A percentile compares a stretch with the other conserved stretches of the same genome.
Evolutionary conservation across 2,329 filamentous ascomycete species (phyloP).

Genomic region (Colletotrichum plurivorum): DNA sequence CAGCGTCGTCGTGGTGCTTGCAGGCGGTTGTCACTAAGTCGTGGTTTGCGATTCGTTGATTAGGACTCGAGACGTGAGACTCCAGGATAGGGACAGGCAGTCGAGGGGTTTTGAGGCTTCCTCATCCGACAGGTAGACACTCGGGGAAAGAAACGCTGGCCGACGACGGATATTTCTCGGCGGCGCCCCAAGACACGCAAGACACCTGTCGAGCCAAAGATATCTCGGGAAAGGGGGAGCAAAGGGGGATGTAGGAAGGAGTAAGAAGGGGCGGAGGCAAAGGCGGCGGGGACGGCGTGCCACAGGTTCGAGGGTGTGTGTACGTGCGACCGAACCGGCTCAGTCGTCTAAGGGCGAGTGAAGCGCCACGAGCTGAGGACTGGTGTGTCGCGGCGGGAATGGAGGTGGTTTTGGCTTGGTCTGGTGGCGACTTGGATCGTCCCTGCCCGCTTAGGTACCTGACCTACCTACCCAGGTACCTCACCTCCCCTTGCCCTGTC

Average conservation of each 20-base stretch:
- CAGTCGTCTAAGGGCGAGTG: conserved; percentile 35
- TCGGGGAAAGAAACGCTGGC: not conserved
- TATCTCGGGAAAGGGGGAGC: conserved; percentile 7
- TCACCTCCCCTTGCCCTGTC: not conserved
- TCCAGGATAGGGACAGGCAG: conserved; percentile 34
- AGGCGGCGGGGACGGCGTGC: conserved; percentile 25
- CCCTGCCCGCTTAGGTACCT: conserved; percentile 21
- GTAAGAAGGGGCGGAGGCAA: conserved; percentile 13
- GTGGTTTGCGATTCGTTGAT: not conserved
- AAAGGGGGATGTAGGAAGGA: conserved; percentile 8
- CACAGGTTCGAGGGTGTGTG: conserved; percentile 30
- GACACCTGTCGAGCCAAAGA: not conserved
- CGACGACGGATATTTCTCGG: not conserved
- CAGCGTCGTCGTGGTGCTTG: not conserved
- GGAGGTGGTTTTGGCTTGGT: conserved; percentile 37
- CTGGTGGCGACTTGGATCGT: conserved; percentile 40
- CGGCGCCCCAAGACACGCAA: not conserved
- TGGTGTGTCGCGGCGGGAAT: conserved; percentile 33
- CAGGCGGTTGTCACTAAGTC: not conserved
- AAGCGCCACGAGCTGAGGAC: conserved; percentile 37
- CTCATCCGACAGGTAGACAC: conserved; percentile 23
- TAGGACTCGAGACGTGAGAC: conserved; percentile 21
- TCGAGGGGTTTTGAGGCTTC: conserved; percentile 38
- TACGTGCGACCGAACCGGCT: conserved; percentile 29
- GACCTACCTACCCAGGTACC: too few relatives aligned